Evolutionary conservation across 2,329 filamentous ascomycete genomes (phyloP).

Genomic region (Cladosporium sphaerospermum): DNA sequence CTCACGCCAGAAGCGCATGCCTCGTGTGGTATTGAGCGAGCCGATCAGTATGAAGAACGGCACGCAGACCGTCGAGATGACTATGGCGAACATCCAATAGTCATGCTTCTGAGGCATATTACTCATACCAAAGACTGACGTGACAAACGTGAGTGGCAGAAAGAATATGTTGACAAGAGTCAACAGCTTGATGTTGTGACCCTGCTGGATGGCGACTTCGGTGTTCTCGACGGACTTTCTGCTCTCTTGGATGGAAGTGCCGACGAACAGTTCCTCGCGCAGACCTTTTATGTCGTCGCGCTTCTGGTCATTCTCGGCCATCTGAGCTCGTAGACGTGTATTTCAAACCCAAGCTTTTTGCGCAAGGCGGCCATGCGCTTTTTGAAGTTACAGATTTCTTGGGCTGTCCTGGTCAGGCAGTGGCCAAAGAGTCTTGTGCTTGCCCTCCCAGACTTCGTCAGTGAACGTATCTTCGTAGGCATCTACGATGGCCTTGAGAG

Average conservation of each 20-base stretch:
- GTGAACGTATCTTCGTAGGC: constrained; percentile 54
- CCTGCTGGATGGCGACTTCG: constrained; percentile 49
- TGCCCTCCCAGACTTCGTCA: constrained; percentile 53
- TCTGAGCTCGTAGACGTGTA: constrained; percentile 45
- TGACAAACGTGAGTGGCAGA: constrained; percentile 56
- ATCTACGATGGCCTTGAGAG: constrained; percentile 53
- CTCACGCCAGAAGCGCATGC: too few relatives aligned
- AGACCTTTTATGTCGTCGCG: constrained; percentile 51
- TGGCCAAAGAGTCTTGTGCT: constrained; percentile 51
- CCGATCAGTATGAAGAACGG: constrained; percentile 43
- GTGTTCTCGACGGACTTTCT: constrained; percentile 53
- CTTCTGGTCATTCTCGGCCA: constrained; percentile 48
- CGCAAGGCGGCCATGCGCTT: constrained; percentile 43
- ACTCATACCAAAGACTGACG: constrained; percentile 50
- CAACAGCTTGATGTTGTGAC: constrained; percentile 55
- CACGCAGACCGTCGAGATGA: constrained; percentile 37
- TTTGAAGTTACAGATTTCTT: constrained; percentile 44
- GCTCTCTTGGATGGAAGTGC: constrained; percentile 57
- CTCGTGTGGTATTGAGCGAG: background rate
- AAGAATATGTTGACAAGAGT: constrained; percentile 58
- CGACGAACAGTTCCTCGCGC: constrained; percentile 57
- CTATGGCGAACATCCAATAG: constrained; percentile 37
- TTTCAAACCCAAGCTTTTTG: constrained; percentile 47
- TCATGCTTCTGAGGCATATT: constrained; percentile 35
- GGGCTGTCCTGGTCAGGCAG: constrained; percentile 42